Evolutionary conservation across 2,329 filamentous ascomycete genomes (phyloP).

Genomic region (Scedosporium apiospermum): DNA sequence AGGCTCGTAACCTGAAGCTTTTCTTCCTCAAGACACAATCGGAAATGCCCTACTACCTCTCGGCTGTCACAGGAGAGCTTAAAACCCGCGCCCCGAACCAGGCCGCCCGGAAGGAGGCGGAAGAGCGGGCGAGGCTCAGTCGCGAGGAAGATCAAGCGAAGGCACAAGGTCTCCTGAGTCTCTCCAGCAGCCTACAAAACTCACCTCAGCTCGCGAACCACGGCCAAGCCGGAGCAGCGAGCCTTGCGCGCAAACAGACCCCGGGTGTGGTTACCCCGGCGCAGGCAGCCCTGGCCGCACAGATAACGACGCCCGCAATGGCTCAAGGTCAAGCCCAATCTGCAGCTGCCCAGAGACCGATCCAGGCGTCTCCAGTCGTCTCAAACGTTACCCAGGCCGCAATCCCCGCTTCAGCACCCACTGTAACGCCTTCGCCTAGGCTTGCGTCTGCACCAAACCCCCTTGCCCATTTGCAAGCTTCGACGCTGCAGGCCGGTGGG

Average conservation of each 20-base stretch:
- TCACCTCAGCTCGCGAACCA: constrained; percentile 14
- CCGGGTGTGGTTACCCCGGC: constrained; percentile 13
- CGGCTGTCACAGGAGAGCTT: constrained; percentile 81
- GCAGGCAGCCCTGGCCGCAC: constrained; percentile 10
- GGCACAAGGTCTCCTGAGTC: constrained; percentile 49
- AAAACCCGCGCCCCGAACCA: constrained; percentile 74
- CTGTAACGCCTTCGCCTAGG: background rate
- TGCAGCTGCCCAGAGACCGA: background rate
- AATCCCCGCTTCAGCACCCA: background rate
- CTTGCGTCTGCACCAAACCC: background rate
- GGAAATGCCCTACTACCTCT: constrained; percentile 80
- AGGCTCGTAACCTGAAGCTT: constrained; percentile 79
- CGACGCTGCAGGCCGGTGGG: background rate
- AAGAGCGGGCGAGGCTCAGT: constrained; percentile 49
- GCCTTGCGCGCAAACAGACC: constrained; percentile 18
- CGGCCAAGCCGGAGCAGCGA: background rate
- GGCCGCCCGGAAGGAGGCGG: constrained; percentile 59
- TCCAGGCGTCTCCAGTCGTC: constrained; percentile 3
- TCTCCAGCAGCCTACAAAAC: constrained; percentile 43
- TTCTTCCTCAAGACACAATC: constrained; percentile 89
- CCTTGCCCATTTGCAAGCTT: background rate
- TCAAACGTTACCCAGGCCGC: background rate
- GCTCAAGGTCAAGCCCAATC: constrained; percentile 5
- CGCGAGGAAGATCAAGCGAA: constrained; percentile 51
- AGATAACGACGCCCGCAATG: constrained; percentile 5